phyloP scores from a whole-genome alignment of 192 early-diverging fungal species.

The Coemansia sp. region DNA sequence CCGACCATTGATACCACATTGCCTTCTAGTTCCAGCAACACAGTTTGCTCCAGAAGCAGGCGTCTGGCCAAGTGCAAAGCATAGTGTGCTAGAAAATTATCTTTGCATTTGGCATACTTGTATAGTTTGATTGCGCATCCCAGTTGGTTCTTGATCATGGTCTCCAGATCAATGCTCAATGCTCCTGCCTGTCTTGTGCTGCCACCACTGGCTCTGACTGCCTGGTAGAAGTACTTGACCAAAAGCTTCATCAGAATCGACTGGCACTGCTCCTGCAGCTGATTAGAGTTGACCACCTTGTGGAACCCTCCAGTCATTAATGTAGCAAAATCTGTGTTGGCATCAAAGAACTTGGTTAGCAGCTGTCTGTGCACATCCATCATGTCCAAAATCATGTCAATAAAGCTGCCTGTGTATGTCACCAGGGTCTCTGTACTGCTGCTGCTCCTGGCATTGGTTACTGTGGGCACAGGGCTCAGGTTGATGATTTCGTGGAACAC shows the following conservation, averaged over 20 bases:
- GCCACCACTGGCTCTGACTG: background rate
- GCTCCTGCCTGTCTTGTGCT: background rate
- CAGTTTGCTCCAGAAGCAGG: conserved; percentile 79
- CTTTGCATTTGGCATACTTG: background rate
- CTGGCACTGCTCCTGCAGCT: background rate
- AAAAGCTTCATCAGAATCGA: conserved; percentile 3
- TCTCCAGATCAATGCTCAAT: background rate
- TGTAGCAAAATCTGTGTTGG: background rate
- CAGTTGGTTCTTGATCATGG: background rate
- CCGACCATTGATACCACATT: conserved; percentile 80
- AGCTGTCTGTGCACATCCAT: background rate
- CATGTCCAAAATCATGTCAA: background rate
- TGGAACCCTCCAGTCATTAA: background rate
- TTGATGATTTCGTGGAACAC: background rate
- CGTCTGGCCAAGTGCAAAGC: conserved; percentile 86
- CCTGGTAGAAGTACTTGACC: conserved; percentile 4
- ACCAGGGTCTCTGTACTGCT: background rate
- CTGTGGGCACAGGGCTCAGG: conserved; percentile 2
- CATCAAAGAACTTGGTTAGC: conserved; percentile 5
- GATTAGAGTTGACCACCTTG: conserved; percentile 2
- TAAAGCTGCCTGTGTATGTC: conserved; percentile 6
- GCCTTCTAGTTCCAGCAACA: conserved; percentile 81
- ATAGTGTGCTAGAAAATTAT: conserved; percentile 88
- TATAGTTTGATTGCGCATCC: background rate
- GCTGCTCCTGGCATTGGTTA: background rate